Base-by-base conservation (phyloP, 495 filamentous ascomycete genomes). In the Xylaria palmicola region DNA sequence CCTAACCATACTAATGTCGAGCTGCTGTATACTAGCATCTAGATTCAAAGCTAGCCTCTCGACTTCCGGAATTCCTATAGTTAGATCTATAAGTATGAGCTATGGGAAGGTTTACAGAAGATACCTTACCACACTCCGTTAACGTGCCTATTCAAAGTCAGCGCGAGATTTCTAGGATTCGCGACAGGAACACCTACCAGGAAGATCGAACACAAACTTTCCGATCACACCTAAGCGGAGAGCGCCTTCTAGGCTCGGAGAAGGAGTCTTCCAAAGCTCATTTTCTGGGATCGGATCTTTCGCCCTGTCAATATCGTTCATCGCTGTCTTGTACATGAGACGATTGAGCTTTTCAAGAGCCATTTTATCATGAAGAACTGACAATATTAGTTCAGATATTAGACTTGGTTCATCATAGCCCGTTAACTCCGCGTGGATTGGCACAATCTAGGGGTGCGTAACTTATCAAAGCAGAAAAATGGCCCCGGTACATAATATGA, bases 291-390 rank as follows among this genome's bases (percentile, higher is more conserved):
- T 32, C 6, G 26, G 49, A 10, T 55, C 19, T 52, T 27, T 40
- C 8, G 10, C 20, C 26, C 24, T 44, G 4, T 60, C 50, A 32
- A 61, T 45, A 17, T 62, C 41, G 43, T 56, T 56, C 51, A 59
- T 50, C 43, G 20, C 32, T 10, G 55, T 58, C 2, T 4, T 58
- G 32, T 45, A 62, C 29, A 59, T 41, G 50, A 62, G 67, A 20
- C 62, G 50, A 30, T 64, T 65, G 10, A 66, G 52, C 15, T 59
- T 62, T 1, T 51, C 19, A 7, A 44, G 5, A 37, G 64, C 59
- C 32, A 67, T 43, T 58, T 56, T 47, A 30, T 39, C 41, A 29
- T 49, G 44, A 2, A 58, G 43, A 7, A 29, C 55, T 48, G 10
- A 27, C 12, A 1, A 22, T 19, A 44, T 49, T 39, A 36, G 55